Base-by-base conservation (phyloP, 2,329 filamentous ascomycete species). In the Sarocladium strictum region DNA sequence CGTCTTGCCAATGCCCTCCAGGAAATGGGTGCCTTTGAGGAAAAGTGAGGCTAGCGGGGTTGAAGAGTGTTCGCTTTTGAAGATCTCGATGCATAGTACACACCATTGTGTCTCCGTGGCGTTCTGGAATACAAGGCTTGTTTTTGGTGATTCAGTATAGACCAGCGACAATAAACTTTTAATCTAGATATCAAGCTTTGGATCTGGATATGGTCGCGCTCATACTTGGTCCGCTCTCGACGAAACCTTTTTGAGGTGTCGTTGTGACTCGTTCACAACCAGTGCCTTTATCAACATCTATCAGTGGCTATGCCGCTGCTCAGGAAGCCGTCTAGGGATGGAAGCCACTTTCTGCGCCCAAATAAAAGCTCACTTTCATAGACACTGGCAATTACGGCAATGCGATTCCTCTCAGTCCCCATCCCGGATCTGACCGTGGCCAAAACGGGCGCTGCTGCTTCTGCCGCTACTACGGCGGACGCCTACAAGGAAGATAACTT, bases 1-100 rank as follows among this genome's bases (percentile, higher is more conserved):
- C 76, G 89, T 53, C 70, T 93, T 47, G 87, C 87, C 0, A 76
- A 76, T 26, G 81, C 80, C 9, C 67, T 92, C 55, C 83, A 82
- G 61, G 81, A 84, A 50, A 70, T 82, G 64, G 83, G 77, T 19
- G 83, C 81, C 10, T 83, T 87, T 63, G 77, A 78, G 57, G 72
- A 73, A 17, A 69, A 69, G 55, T 70, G 60, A 61, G 49, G 7
- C 11, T 38, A 7, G n/a, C 15, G 29, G 12, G 29, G 7, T 32
- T 32, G 29, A 12, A 6, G 29, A 32, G 12, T 12, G 7, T 12
- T 7, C 29, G 12, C 6, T 7, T 32, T 32, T 32, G 29, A 12
- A 32, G 29, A 32, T 12, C 12, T 32, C 6, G 29, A 32, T 32
- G 29, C 29, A 32, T 32, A 32, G 12, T 6, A 32, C 7, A 32